Evolutionary conservation across 2,329 filamentous ascomycete species (phyloP).

Genomic region (Fusarium nelsonii): DNA sequence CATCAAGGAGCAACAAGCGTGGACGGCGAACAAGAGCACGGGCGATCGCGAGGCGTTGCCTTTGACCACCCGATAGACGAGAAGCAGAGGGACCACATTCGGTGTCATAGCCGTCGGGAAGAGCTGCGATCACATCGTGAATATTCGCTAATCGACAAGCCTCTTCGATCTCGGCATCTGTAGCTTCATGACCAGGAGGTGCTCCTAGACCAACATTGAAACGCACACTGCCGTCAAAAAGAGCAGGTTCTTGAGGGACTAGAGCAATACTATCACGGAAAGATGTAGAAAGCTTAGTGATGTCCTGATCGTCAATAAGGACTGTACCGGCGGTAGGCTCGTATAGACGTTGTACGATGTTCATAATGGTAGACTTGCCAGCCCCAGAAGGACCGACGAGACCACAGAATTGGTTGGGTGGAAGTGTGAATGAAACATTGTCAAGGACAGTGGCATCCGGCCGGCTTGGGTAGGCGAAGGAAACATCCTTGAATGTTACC

Average conservation of each 20-base stretch:
- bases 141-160: constrained; percentile 77
- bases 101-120: constrained; percentile 76
- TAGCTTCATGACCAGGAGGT: constrained; percentile 65
- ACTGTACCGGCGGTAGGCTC: constrained; percentile 56
- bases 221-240: constrained; percentile 68
- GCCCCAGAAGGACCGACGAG: constrained; percentile 75
- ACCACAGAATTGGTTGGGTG: constrained; percentile 70
- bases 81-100: constrained; percentile 78
- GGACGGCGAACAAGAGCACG: constrained; percentile 79
- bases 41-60: constrained; percentile 82
- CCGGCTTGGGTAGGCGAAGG: constrained; percentile 74
- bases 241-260: constrained; percentile 67
- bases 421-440: constrained; percentile 66
- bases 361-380: constrained; percentile 75
- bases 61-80: constrained; percentile 81
- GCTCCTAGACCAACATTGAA: constrained; percentile 69
- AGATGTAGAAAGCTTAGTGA: constrained; percentile 54
- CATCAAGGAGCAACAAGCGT: constrained; percentile 80
- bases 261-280: constrained; percentile 67
- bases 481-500: constrained; percentile 68
- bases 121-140: constrained; percentile 72
- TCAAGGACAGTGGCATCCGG: constrained; percentile 69
- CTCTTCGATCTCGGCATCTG: constrained; percentile 71
- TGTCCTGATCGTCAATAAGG: constrained; percentile 59
- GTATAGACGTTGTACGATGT: constrained; percentile 65